Base-by-base conservation (phyloP, 106 monocot genomes). In the Narthecium ossifragum region DNA sequence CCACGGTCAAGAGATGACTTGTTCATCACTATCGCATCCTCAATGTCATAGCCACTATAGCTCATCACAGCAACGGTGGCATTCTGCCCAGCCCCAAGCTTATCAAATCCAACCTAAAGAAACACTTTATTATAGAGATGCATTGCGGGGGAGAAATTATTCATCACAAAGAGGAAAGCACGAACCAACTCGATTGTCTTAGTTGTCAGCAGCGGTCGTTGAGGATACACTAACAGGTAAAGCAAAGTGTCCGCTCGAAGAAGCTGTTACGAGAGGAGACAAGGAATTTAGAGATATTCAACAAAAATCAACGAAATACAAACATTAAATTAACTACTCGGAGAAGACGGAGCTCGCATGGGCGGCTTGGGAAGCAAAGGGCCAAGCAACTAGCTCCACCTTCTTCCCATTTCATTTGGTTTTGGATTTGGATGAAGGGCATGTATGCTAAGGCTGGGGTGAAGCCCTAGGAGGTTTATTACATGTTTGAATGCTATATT, bases 21-120 rank as follows among this genome's bases (percentile, higher is more conserved):
- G 57, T 98, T 98, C 96, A 98, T 90, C n/a, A 98, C 96, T 50
- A 98, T 90, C 11, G 96, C 96, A 81, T 98, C 96, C 51, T 98
- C 96, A 31, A 98, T 98, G 67, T 98, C 96, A 67, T 98, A 98
- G 12, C 96, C 96, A 79, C 90, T 98, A 34, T 98, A 98, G 70
- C 96, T 84, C 96, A 90, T 98, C 20, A 98, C 96, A 64, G 96
- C 96, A 57, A 98, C 96, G 76, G 90, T 90, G 26, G 96, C 96
- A 87, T 98, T 98, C 68, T 98, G 90, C 22, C 96, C 96, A 53
- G 90, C 96, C 51, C 96, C 90, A 66, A 90, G 90, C 61, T 90
- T 90, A 72, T 98, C 96, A 74, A 76, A 98, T 24, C 84, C 90
- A 58, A 96, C 75, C 89, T 88, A 71, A 31, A 74, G 34, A 36